Percentiles rank a stretch among this genome's conserved stretches.
Conservation (phyloP, 1,284 basidiomycete species). For the Cryptococcus sp. region DNA sequence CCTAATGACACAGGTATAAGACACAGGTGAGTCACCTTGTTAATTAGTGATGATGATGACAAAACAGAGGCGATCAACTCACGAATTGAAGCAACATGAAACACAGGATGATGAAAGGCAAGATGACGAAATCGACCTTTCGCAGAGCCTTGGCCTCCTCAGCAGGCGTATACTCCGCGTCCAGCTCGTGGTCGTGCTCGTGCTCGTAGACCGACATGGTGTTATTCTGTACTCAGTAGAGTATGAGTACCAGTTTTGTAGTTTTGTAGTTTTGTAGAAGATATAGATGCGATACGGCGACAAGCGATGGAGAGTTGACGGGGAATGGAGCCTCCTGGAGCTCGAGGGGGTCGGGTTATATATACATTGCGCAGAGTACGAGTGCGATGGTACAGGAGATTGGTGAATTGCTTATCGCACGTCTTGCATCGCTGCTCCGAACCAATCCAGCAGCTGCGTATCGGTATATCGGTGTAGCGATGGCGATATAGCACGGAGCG, state of each 20-base stretch:
- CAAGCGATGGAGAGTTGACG: background rate
- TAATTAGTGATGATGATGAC: too few species aligned
- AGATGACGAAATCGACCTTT: conserved; percentile 21
- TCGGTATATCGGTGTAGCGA: too few species aligned
- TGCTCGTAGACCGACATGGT: conserved; percentile 3
- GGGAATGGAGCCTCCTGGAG: background rate
- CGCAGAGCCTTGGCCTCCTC: conserved; percentile 17
- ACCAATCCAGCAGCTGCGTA: too few species aligned
- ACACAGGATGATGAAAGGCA: conserved; percentile 19
- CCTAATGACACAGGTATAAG: background rate
- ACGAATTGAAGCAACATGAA: conserved; percentile 27
- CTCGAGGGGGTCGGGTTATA: background rate
- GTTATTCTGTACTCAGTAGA: background rate
- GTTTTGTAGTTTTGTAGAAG: background rate
- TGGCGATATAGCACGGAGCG: too few species aligned
- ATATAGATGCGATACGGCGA: background rate
- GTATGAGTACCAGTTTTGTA: too few species aligned
- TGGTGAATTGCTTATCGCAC: too few species aligned
- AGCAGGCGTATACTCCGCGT: conserved; percentile 14
- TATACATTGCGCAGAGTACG: background rate
- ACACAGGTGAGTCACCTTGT: conserved; percentile 6
- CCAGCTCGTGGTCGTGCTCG: background rate
- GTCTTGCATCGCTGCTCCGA: too few species aligned
- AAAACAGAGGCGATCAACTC: background rate
- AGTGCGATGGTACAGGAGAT: too few species aligned